Evolutionary conservation across 805 yeast genomes (phyloP).

Genomic region (Wickerhamiella azymoides): DNA sequence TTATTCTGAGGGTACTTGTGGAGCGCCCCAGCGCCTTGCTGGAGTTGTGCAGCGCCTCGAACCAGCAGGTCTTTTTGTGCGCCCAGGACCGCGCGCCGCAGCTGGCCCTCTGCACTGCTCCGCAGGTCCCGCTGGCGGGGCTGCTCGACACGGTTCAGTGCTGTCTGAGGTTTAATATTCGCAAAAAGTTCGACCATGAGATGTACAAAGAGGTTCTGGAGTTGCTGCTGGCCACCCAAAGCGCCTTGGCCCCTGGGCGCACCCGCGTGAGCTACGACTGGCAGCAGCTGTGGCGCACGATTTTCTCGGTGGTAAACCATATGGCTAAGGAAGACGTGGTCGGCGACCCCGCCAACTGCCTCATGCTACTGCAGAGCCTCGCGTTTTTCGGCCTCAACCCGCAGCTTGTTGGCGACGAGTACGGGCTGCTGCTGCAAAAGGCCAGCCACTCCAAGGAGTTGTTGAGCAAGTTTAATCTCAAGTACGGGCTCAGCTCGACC

Average conservation of each 20-base stretch:
- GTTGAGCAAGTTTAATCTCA: constrained; percentile 15
- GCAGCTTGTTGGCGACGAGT: constrained; percentile 21
- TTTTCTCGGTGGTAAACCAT: constrained; percentile 22
- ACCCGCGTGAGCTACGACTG: constrained; percentile 24
- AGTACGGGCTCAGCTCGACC: constrained; percentile 13
- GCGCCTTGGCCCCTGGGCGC: constrained; percentile 11
- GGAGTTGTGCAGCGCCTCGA: constrained; percentile 8
- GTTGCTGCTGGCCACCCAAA: constrained; percentile 18
- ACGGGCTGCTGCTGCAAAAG: constrained; percentile 24
- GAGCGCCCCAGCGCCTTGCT: constrained; percentile 18
- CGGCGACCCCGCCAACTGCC: not conserved
- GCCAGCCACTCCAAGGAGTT: constrained; percentile 20
- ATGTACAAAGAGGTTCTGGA: constrained; percentile 21
- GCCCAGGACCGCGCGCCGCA: constrained; percentile 21
- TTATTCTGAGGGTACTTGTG: constrained; percentile 23
- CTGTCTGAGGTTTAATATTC: constrained; percentile 24
- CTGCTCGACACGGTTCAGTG: constrained; percentile 24
- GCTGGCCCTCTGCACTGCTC: constrained; percentile 15
- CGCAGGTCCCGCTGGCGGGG: constrained; percentile 23
- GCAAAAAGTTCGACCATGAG: constrained; percentile 19
- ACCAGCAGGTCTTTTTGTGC: constrained; percentile 14
- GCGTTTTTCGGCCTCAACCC: constrained; percentile 25
- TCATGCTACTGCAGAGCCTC: constrained; percentile 15
- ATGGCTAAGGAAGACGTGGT: constrained; percentile 11
- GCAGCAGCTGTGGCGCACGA: constrained; percentile 28